Base-by-base conservation (phyloP, 169 alveolate species). In the Plasmodium knowlesi region DNA sequence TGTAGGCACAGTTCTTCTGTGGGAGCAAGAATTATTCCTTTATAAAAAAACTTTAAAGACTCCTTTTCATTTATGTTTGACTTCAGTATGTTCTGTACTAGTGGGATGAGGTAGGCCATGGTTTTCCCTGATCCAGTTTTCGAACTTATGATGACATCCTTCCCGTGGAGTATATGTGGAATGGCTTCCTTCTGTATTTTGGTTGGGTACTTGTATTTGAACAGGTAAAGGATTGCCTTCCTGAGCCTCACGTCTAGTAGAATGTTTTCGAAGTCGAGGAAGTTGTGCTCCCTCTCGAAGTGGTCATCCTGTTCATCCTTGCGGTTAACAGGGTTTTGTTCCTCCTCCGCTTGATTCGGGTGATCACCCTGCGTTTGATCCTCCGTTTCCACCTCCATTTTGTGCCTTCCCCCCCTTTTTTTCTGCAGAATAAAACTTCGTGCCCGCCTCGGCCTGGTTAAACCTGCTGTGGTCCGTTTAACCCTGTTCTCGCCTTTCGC, bases 41-140 rank as follows among this genome's bases (percentile, higher is more conserved):
- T 83, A 67, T 94, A 70, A 67, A 92, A 90, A 80, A 89, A 89
- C 39, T 89, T 89, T 50, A 89, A 80, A 43, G 88, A 80, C 22
- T 82, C 95, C 43, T 54, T 88, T 37, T 83, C 84, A 8, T 76
- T 54, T 41, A 92, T 22, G 25, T 80, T 82, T 9, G 72, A 70
- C 14, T 95, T 95, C 37, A 84, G 72, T 39, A 95, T 57, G 19
- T 57, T 76, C 78, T 93, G 95, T 1, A 88, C 81, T 30, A 91
- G 74, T 5, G 97, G 97, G 19, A 96, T 84, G 43, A 96, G 81
- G 16, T 96, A 96, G 6, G 97, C 97, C 95, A 96, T 83, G 14
- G 97, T 96, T 76, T 96, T 96, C 37, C 97, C 97, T 22, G 97
- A 96, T 25, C 97, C 97, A 1, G 97, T 96, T 84, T 95, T 95